Conservation (phyloP, 352 stramenopile genomes). For the Globisporangium perplexum region DNA sequence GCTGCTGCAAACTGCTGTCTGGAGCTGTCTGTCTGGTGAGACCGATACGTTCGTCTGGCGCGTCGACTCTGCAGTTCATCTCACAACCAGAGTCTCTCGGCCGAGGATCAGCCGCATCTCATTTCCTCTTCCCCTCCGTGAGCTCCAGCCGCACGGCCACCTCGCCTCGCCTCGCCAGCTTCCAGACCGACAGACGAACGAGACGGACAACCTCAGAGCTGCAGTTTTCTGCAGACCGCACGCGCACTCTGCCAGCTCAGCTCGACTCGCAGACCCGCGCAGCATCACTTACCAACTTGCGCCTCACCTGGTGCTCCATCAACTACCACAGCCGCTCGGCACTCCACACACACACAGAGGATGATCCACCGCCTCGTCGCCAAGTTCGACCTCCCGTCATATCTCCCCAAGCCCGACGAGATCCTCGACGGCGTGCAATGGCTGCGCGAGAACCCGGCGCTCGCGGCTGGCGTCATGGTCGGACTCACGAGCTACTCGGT, state of each 20-base stretch:
- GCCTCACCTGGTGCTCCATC: neutral
- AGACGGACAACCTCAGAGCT: too few species aligned
- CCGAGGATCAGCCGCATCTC: neutral
- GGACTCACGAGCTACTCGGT: slow-evolving; percentile 66
- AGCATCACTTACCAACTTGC: neutral
- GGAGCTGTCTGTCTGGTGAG: slow-evolving; percentile 1
- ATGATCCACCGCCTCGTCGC: slow-evolving; percentile 34
- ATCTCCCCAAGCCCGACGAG: slow-evolving; percentile 56
- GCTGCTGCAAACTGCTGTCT: too few species aligned
- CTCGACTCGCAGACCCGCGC: too few species aligned
- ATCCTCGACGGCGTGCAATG: slow-evolving; percentile 59
- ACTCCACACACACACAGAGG: neutral
- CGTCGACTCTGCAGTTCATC: slow-evolving; percentile 16
- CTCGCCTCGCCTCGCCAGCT: too few species aligned
- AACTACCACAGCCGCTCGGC: neutral
- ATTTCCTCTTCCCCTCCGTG: neutral
- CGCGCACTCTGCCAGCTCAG: too few species aligned
- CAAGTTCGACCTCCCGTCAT: slow-evolving; percentile 44
- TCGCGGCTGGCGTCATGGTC: slow-evolving; percentile 57
- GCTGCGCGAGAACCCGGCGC: slow-evolving; percentile 57
- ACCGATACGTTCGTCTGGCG: slow-evolving; percentile 10
- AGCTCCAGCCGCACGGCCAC: too few species aligned
- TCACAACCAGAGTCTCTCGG: neutral
- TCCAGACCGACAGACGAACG: too few species aligned
- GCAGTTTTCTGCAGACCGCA: too few species aligned